Conservation (phyloP, 148 eudicot genomes). For the Camellia sinensis region DNA sequence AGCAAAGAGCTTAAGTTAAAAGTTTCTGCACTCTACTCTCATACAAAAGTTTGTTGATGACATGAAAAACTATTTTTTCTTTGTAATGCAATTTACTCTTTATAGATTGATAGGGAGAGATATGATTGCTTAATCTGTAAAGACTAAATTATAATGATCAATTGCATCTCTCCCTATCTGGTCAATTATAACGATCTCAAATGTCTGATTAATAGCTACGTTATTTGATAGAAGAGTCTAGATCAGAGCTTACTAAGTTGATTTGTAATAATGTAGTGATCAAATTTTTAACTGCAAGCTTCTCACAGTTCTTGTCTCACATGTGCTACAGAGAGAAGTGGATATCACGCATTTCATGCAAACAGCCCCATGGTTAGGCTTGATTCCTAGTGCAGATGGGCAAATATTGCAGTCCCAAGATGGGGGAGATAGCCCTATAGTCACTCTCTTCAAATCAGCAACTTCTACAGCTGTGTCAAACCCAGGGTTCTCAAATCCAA, state of each 20-base stretch:
- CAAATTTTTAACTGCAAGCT: not conserved
- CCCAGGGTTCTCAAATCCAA: conserved; percentile 59
- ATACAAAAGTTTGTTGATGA: no score
- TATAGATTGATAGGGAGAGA: no score
- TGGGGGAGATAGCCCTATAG: conserved; percentile 85
- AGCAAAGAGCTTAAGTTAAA: no score
- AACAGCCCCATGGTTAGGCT: conserved; percentile 93
- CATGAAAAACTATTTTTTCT: no score
- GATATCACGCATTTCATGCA: conserved; percentile 89
- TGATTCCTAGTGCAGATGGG: conserved; percentile 81
- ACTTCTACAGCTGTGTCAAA: conserved; percentile 64
- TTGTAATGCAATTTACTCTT: no score
- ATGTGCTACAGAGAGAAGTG: conserved; percentile 72
- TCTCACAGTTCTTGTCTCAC: conserved; percentile 5
- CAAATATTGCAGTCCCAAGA: conserved; percentile 72
- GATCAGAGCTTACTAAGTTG: not conserved
- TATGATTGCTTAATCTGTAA: no score
- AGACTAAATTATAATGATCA: no score
- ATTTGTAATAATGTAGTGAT: not conserved
- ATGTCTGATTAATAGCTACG: not conserved
- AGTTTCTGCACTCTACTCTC: no score
- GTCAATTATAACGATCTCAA: not conserved
- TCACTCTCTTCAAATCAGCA: conserved; percentile 78
- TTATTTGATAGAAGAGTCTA: not conserved
- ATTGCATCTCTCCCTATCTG: not conserved